A percentile compares a stretch with the other conserved stretches of the same genome.
Evolutionary conservation across 2,329 filamentous ascomycete species (phyloP).

Genomic region (Alternaria arbusti): DNA sequence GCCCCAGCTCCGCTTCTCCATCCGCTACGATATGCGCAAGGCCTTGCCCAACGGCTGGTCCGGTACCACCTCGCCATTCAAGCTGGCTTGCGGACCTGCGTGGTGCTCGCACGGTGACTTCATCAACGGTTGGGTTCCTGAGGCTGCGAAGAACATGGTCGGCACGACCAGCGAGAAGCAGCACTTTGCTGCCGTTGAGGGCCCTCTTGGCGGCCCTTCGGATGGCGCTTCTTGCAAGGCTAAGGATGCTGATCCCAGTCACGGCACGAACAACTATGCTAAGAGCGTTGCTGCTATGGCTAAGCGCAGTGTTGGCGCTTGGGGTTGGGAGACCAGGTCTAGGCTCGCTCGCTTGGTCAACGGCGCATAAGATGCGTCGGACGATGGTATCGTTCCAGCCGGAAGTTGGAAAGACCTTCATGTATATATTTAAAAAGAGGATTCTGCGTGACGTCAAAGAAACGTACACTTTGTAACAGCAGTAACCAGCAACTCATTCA

Average conservation of each 20-base stretch:
- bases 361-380: background rate
- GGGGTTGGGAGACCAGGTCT: conserved; percentile 26
- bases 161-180: conserved; percentile 44
- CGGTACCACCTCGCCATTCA: conserved; percentile 51
- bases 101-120: conserved; percentile 58
- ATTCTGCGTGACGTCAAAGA: background rate
- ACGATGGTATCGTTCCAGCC: background rate
- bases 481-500: background rate
- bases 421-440: conserved; percentile 8
- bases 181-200: conserved; percentile 47
- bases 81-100: conserved; percentile 51
- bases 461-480: background rate
- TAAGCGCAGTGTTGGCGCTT: conserved; percentile 21
- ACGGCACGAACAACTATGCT: conserved; percentile 53
- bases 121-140: conserved; percentile 56
- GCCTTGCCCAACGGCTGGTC: conserved; percentile 54
- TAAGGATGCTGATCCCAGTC: conserved; percentile 51
- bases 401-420: background rate
- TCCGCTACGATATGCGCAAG: conserved; percentile 56
- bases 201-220: conserved; percentile 42
- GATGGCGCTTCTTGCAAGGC: conserved; percentile 43
- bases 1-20: conserved; percentile 56
- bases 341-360: conserved; percentile 16
- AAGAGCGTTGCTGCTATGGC: conserved; percentile 42
- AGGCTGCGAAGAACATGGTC: conserved; percentile 53